Evolutionary conservation across 805 yeast species (phyloP).

Genomic region (Suhomyces tanzawaensis): DNA sequence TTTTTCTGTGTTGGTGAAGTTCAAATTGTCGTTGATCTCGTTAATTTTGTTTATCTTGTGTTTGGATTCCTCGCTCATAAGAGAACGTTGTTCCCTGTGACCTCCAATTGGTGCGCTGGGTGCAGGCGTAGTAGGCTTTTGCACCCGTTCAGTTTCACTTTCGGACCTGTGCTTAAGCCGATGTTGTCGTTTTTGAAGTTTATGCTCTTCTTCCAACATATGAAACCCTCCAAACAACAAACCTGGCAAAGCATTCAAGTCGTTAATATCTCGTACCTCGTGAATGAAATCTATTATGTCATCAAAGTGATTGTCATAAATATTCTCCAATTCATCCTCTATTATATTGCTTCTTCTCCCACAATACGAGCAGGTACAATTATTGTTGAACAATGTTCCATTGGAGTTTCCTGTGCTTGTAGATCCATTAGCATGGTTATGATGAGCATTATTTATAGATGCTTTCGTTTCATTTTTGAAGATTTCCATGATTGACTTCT

Average conservation of each 20-base stretch:
- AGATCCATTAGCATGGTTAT: constrained; percentile 9
- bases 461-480: constrained; percentile 46
- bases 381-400: constrained; percentile 9
- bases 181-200: constrained; percentile 25
- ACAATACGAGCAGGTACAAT: constrained; percentile 74
- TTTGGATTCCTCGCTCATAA: not conserved
- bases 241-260: constrained; percentile 34
- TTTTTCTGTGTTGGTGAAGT: constrained; percentile 1
- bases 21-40: constrained; percentile 4
- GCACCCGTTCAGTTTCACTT: not conserved
- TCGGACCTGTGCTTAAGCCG: not conserved
- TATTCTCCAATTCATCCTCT: constrained; percentile 71
- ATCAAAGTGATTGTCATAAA: constrained; percentile 67
- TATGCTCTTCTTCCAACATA: constrained; percentile 34
- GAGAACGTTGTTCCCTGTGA: no score
- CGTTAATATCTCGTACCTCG: constrained; percentile 37
- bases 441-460: constrained; percentile 7
- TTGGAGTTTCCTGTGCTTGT: constrained; percentile 6
- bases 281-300: constrained; percentile 39
- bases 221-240: constrained; percentile 36
- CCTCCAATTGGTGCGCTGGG: not conserved
- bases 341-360: constrained; percentile 69
- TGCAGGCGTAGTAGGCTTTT: not conserved
- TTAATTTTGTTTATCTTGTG: constrained; percentile 3
- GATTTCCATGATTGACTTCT: constrained; percentile 62